Percentiles rank a stretch among this genome's conserved stretches.
phyloP scores from a whole-genome alignment of 176 grass and related monocot species.

The Puccinellia tenuiflora region DNA sequence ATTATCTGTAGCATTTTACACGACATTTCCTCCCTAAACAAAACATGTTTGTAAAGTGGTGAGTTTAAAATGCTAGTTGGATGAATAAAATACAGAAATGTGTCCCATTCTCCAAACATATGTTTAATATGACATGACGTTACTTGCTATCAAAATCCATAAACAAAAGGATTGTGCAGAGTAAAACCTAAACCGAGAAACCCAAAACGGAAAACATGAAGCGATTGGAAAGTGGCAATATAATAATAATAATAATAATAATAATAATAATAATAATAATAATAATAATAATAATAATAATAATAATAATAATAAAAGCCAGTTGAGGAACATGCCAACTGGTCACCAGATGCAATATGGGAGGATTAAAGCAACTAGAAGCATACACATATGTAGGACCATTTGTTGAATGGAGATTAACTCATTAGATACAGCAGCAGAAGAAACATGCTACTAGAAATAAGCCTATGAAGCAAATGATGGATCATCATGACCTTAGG shows the following conservation, averaged over 20 bases:
- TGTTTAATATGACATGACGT: slow-evolving; percentile 1
- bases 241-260: too few species aligned
- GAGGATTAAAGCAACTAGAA: neutral
- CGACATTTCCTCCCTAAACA: neutral
- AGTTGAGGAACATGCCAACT: neutral
- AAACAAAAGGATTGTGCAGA: neutral
- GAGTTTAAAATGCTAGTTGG: neutral
- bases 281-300: too few species aligned
- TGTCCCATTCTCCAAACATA: neutral
- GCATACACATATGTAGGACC: neutral
- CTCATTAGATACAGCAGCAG: neutral
- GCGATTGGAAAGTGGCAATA: too few species aligned
- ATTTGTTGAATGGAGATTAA: neutral
- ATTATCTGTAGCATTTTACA: neutral
- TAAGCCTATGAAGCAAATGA: neutral
- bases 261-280: too few species aligned
- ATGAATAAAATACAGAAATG: slow-evolving; percentile 9
- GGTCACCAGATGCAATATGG: neutral
- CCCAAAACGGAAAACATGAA: neutral
- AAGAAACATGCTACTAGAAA: neutral
- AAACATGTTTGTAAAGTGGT: slow-evolving; percentile 1
- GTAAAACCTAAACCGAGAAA: neutral
- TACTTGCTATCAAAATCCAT: neutral
- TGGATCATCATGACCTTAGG: neutral
- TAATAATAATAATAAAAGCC: neutral